Evolutionary conservation across 768 basidiomycete genomes (phyloP).

Genomic region (Imleria badia): DNA sequence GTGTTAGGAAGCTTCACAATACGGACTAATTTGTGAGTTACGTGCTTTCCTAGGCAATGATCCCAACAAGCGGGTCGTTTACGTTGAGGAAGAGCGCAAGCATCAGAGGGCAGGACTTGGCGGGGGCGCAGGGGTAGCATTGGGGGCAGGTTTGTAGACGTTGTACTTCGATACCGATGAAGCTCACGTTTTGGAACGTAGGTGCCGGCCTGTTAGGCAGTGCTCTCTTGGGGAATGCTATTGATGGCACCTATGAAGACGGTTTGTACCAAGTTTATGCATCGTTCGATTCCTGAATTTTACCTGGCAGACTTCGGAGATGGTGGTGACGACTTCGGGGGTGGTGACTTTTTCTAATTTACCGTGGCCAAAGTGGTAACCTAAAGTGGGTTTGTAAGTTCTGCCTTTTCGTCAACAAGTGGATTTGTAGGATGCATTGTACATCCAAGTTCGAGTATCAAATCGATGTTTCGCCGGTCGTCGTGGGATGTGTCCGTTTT

Average conservation of each 20-base stretch:
- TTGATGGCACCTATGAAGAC: slow-evolving; percentile 48
- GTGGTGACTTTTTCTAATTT: slow-evolving; percentile 8
- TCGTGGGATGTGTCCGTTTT: not conserved
- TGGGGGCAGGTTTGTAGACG: slow-evolving; percentile 43
- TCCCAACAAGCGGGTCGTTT: slow-evolving; percentile 32
- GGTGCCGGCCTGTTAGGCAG: slow-evolving; percentile 71
- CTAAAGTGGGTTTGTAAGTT: not conserved
- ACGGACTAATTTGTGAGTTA: not conserved
- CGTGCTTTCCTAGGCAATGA: slow-evolving; percentile 25
- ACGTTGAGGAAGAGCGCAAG: slow-evolving; percentile 37
- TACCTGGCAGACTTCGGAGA: slow-evolving; percentile 33
- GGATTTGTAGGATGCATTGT: slow-evolving; percentile 19
- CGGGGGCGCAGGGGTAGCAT: slow-evolving; percentile 46
- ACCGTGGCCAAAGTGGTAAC: not conserved
- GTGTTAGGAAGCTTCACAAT: not conserved
- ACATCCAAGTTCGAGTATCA: not conserved
- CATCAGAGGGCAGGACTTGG: slow-evolving; percentile 51
- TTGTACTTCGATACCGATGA: not conserved
- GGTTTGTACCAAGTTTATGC: slow-evolving; percentile 27
- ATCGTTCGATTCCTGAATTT: slow-evolving; percentile 7
- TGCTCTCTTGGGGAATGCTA: too few relatives aligned
- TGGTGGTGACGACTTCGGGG: too few relatives aligned
- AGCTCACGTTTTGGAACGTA: slow-evolving; percentile 19
- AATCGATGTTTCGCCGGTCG: not conserved
- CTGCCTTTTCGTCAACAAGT: not conserved